phyloP scores from a whole-genome alignment of 176 grass and related monocot genomes.

The Paspalum vaginatum region DNA sequence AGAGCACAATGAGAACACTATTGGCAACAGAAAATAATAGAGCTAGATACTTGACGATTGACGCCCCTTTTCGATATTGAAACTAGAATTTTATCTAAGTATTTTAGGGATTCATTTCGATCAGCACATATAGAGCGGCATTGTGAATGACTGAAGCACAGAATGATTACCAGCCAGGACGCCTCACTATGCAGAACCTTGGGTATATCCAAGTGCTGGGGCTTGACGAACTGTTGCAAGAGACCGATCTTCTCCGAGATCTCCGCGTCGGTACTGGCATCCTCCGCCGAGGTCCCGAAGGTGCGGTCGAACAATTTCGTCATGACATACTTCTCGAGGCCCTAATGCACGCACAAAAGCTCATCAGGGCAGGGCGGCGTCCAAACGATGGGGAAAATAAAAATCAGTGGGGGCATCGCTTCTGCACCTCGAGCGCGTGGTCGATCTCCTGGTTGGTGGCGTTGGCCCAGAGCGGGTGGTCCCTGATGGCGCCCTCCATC shows the following conservation, averaged over 20 bases:
- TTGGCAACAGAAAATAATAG: background rate
- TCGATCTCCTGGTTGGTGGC: conserved; percentile 79
- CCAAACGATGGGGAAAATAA: background rate
- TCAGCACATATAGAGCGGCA: background rate
- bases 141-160: background rate
- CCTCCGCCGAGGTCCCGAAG: conserved; percentile 63
- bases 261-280: conserved; percentile 49
- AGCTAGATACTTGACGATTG: background rate
- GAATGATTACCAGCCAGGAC: conserved; percentile 73
- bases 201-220: conserved; percentile 88
- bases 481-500: conserved; percentile 72
- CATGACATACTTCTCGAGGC: conserved; percentile 92
- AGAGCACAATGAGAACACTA: background rate
- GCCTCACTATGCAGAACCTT: conserved; percentile 74
- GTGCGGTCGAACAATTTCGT: conserved; percentile 80
- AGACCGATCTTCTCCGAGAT: conserved; percentile 74
- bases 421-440: conserved; percentile 76
- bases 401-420: background rate
- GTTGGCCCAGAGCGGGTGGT: conserved; percentile 73
- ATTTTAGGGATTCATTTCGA: background rate
- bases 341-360: conserved; percentile 33
- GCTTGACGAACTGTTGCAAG: conserved; percentile 86
- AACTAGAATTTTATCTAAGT: background rate
- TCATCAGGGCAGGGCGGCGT: background rate
- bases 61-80: background rate